Evolutionary conservation across 2,329 filamentous ascomycete genomes (phyloP).

Genomic region (Orbilia oligospora): DNA sequence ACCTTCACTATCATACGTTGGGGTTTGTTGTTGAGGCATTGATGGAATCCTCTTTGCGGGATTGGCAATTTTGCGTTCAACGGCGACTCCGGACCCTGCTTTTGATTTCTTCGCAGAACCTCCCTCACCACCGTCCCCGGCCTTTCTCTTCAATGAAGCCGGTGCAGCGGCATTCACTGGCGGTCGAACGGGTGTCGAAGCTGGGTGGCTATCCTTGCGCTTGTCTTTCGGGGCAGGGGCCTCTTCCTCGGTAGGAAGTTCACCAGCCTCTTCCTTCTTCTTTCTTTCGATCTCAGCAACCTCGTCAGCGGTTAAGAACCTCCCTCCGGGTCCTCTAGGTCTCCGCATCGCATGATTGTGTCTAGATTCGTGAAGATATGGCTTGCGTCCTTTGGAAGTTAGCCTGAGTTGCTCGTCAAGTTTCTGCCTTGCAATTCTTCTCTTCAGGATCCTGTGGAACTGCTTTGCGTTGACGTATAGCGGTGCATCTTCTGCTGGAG

Average conservation of each 20-base stretch:
- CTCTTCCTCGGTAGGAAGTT: slow-evolving; percentile 58
- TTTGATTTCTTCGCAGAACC: slow-evolving; percentile 60
- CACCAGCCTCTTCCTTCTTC: slow-evolving; percentile 62
- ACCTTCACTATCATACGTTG: slow-evolving; percentile 47
- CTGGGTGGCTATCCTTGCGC: slow-evolving; percentile 62
- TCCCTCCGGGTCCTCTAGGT: slow-evolving; percentile 90
- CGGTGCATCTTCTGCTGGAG: slow-evolving; percentile 86
- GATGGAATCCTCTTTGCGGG: slow-evolving; percentile 61
- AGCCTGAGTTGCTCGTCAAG: slow-evolving; percentile 91
- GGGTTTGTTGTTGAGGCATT: slow-evolving; percentile 56
- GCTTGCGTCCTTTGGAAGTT: slow-evolving; percentile 95
- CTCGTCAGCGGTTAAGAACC: slow-evolving; percentile 96
- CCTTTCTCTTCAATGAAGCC: slow-evolving; percentile 64
- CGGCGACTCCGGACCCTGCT: slow-evolving; percentile 45
- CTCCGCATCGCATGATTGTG: slow-evolving; percentile 99
- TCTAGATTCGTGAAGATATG: slow-evolving; percentile 95
- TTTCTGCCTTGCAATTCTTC: slow-evolving; percentile 90
- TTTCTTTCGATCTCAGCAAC: slow-evolving; percentile 64
- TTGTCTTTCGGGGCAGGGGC: slow-evolving; percentile 56
- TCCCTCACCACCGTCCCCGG: slow-evolving; percentile 61
- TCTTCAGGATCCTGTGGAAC: slow-evolving; percentile 96
- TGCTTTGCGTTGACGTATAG: slow-evolving; percentile 99
- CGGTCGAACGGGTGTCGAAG: slow-evolving; percentile 53
- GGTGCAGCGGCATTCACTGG: slow-evolving; percentile 58
- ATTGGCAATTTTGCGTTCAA: slow-evolving; percentile 61